Base-by-base conservation (phyloP, 1,284 basidiomycete genomes). In the Apiotrichum brassicae region DNA sequence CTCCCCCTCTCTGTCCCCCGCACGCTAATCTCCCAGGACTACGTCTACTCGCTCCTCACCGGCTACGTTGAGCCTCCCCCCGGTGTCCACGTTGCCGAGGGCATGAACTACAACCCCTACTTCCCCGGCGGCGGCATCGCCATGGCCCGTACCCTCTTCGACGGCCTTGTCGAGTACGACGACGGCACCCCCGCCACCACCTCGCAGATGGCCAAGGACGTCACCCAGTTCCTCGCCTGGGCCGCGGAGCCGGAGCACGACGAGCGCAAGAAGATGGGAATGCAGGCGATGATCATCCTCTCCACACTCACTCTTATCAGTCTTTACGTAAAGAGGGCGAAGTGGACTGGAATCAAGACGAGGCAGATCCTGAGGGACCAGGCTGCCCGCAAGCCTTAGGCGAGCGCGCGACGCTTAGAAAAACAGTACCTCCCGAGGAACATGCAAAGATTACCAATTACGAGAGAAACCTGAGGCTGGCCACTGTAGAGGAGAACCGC, bases 201-300 rank as follows among this genome's bases (percentile, higher is more conserved):
- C 11, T 88, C 89, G n/a, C 95, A 98, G 75, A 94, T 98, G 92
- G 93, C 95, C 62, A 98, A 98, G 82, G 95, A 99, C 66, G 92
- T 99, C 44, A 82, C 83, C 35, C 90, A 87, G 3, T 99, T 98
- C 85, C 77, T 98, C 53, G 82, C 82, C 76, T 95, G 90, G 90
- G 87, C 88, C 37, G 82, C 94, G 52, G 95, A 98, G 75, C 95
- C 95, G 24, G 95, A 99, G 75, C 89, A 94, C 71, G 95, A 99
- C 72, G 85, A 93, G 71, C 82, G 95, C 70, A 98, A 99, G 81
- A 90, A 91, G 80, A 85, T 85, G 70, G 93, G 94, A 62, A 77
- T 97, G 72, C 69, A 71, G 78, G 90, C 90, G 19, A 82, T 92
- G 64, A 91, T 95, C 67, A 78, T 95, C 64, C 85, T 95, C 75